Percentiles rank a stretch among this genome's conserved stretches.
Evolutionary conservation across 768 basidiomycete species (phyloP).

Genomic region (Leucosporidium yakuticum): DNA sequence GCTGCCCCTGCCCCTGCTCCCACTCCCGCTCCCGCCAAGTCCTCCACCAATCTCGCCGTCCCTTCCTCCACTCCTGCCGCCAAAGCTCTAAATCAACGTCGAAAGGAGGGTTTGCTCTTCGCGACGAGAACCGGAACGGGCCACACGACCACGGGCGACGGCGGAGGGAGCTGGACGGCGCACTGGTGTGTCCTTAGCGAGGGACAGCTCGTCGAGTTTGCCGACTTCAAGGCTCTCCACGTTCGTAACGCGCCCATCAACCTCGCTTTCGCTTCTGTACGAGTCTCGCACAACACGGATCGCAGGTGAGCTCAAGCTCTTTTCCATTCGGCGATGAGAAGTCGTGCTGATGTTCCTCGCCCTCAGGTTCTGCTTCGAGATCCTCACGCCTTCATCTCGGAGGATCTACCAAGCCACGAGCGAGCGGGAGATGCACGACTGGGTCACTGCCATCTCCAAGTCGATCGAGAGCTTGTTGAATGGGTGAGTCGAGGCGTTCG

Average conservation of each 20-base stretch:
- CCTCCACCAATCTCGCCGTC: not conserved
- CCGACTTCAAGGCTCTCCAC: constrained; percentile 22
- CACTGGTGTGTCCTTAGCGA: constrained; percentile 32
- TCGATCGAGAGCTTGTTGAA: constrained; percentile 34
- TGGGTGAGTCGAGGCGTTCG: constrained; percentile 12
- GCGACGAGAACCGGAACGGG: constrained; percentile 24
- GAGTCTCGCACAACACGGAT: constrained; percentile 13
- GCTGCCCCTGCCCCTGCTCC: not conserved
- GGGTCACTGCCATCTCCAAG: constrained; percentile 30
- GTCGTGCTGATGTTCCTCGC: not conserved
- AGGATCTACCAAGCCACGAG: constrained; percentile 31
- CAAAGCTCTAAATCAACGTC: not conserved
- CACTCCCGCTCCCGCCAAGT: not conserved
- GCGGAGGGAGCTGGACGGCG: constrained; percentile 22
- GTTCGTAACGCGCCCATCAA: constrained; percentile 33
- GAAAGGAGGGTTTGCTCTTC: constrained; percentile 34
- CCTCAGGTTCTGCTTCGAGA: constrained; percentile 31
- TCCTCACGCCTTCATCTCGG: constrained; percentile 29
- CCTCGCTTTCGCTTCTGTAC: constrained; percentile 32
- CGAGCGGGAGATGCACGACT: constrained; percentile 26
- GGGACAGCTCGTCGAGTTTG: constrained; percentile 35
- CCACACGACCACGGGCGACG: constrained; percentile 25
- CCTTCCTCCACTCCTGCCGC: not conserved
- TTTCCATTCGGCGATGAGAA: too few species aligned
- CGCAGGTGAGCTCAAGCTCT: not conserved